These are phyloP conservation scores for Alternaria metachromatica DNA, from an alignment of 2,329 filamentous ascomycete genomes.

Conservation along the genomic window DNA sequence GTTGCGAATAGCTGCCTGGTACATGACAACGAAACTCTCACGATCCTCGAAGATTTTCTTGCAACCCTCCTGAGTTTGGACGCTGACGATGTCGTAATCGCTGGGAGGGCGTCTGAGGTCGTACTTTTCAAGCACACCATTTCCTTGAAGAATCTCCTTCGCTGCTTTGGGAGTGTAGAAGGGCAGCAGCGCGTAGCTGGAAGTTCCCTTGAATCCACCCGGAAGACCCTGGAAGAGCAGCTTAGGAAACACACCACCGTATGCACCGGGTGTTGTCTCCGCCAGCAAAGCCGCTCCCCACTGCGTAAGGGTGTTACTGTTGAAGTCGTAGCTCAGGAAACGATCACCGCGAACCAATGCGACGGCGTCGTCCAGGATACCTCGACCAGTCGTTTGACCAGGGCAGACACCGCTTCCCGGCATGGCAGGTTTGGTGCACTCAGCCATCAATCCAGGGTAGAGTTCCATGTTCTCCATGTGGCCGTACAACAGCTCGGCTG, in stretches of 20 bases:
- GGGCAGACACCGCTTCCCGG: conserved; percentile 69
- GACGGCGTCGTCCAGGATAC: conserved; percentile 77
- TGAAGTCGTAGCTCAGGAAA: conserved; percentile 74
- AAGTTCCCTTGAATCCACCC: conserved; percentile 57
- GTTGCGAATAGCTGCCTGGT: conserved; percentile 67
- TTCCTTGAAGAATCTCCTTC: conserved; percentile 56
- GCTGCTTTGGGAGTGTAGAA: conserved; percentile 61
- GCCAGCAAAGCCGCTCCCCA: conserved; percentile 59
- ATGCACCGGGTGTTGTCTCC: conserved; percentile 49
- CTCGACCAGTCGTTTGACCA: conserved; percentile 76
- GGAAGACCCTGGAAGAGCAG: conserved; percentile 57
- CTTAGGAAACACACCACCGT: conserved; percentile 55
- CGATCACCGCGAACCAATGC: conserved; percentile 76
- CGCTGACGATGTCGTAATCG: conserved; percentile 53
- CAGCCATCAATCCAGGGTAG: conserved; percentile 78
- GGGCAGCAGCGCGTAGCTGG: conserved; percentile 55
- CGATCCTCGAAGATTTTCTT: conserved; percentile 59
- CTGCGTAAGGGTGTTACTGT: conserved; percentile 48
- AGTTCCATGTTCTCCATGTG: conserved; percentile 81
- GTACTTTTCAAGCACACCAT: conserved; percentile 56
- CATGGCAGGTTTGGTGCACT: conserved; percentile 75
- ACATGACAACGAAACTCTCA: conserved; percentile 57
- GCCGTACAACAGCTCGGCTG: conserved; percentile 66
- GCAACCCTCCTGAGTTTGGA: conserved; percentile 59
- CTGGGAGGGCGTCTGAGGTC: conserved; percentile 53